Evolutionary conservation across 2,329 filamentous ascomycete genomes (phyloP), one percentile per base, ranked within the genome.

Genomic region (Cladophialophora immunda): DNA sequence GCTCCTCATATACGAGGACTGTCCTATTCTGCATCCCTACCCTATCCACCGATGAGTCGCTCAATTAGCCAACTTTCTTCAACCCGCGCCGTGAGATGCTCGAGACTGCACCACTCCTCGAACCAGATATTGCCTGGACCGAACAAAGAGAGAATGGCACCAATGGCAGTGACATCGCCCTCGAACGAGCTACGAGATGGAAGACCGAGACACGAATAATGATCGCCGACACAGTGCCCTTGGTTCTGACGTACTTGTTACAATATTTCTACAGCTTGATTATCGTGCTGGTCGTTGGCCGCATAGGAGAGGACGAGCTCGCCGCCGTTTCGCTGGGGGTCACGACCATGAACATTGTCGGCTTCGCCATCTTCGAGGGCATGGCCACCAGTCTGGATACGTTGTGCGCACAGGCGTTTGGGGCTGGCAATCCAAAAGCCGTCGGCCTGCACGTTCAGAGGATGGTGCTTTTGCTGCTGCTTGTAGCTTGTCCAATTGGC

Each of bases 351-450:
- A 90, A 87, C 68, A 91, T 92, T 71, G 88, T 84, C 30, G 90
- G 88, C 68, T 86, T 89, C 70, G 88, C 89, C 0, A 85, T 89
- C 17, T 87, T 90, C 73, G 88, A 91, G 73, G 90, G 92, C 22
- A 83, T 95, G 8, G 89, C 92, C 0, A 95, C 92, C 6, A 90
- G 88, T 68, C 83, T 96, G 22, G 92, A 95, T 77, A 95, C 92
- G 0, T 86, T 96, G 1, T 95, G 92, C 77, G 87, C 92, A 0
- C 92, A 96, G 78, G 92, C 92, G 0, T 96, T 93, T 73, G 92
- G 92, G 3, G 92, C 90, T 0, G 92, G 92, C 0, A 90, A 90
- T 74, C 92, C 90, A 73, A 89, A 92, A 68, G 86, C 95, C 5
- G 92, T 96, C 67, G 92, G 90, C 1, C 76, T 92, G 45, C 89